A percentile compares a stretch with the other conserved stretches of the same genome.
These are phyloP conservation scores for Rhamnella rubrinervis DNA, from an alignment of 331 rosid genomes.

Conservation along the genomic window DNA sequence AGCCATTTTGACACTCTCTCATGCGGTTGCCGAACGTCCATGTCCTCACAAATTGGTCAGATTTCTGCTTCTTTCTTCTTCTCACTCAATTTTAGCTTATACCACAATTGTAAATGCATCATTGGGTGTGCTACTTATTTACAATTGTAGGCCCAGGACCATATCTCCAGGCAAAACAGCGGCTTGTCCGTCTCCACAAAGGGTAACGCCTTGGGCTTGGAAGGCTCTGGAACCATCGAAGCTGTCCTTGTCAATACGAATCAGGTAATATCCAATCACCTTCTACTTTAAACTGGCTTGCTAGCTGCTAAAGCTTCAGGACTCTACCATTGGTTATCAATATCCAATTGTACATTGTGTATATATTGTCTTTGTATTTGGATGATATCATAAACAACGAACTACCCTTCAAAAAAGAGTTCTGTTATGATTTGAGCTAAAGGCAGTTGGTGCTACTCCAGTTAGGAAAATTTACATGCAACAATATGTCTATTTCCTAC, in stretches of 20 bases:
- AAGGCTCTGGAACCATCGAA: slow-evolving; percentile 56
- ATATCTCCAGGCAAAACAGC: slow-evolving; percentile 43
- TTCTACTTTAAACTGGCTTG: neutral
- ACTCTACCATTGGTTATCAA: neutral
- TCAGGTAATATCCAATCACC: slow-evolving; percentile 47
- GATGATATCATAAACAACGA: too few relatives aligned
- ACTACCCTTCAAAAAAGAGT: too few relatives aligned
- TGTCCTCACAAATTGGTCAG: slow-evolving; percentile 73
- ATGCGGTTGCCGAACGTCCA: slow-evolving; percentile 80
- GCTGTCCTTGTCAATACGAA: slow-evolving; percentile 81
- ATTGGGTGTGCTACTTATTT: neutral
- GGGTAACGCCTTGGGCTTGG: slow-evolving; percentile 48
- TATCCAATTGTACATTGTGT: too few relatives aligned
- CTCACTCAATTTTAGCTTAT: neutral
- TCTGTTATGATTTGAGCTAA: too few relatives aligned
- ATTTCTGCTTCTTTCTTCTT: neutral
- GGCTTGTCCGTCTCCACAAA: slow-evolving; percentile 52
- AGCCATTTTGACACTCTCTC: slow-evolving; percentile 62
- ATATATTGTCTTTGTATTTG: too few relatives aligned
- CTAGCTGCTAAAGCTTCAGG: neutral
- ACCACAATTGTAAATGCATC: neutral
- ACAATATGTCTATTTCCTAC: neutral
- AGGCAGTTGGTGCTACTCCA: too few relatives aligned
- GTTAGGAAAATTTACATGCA: too few relatives aligned
- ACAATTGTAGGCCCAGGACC: slow-evolving; percentile 55